Conservation (phyloP, 805 yeast species). For the Hyphopichia homilentoma region DNA sequence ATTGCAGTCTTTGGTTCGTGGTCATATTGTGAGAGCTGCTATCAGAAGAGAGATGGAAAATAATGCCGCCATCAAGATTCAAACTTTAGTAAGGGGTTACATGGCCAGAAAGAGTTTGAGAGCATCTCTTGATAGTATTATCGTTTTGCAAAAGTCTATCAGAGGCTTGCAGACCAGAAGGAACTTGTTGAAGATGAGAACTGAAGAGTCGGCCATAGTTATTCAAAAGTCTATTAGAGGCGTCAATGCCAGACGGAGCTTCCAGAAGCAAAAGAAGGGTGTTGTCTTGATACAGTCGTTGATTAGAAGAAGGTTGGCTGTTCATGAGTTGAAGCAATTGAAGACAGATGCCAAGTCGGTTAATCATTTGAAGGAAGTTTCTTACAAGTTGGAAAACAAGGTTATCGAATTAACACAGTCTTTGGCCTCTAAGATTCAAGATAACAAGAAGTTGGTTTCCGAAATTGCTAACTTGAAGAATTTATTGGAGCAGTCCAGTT, state of each 20-base stretch:
- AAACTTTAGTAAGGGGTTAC: slow-evolving; percentile 59
- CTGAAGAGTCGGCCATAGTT: slow-evolving; percentile 59
- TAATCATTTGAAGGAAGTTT: slow-evolving; percentile 83
- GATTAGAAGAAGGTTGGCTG: slow-evolving; percentile 74
- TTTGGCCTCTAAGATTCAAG: slow-evolving; percentile 73
- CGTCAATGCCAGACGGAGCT: slow-evolving; percentile 53
- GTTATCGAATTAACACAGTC: slow-evolving; percentile 93
- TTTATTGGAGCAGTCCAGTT: slow-evolving; percentile 50
- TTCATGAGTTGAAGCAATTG: slow-evolving; percentile 55
- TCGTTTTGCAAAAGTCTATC: slow-evolving; percentile 43
- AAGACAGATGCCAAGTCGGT: slow-evolving; percentile 91
- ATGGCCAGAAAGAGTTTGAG: slow-evolving; percentile 40
- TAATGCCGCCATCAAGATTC: slow-evolving; percentile 66
- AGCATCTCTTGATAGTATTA: slow-evolving; percentile 33
- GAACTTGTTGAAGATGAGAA: slow-evolving; percentile 45
- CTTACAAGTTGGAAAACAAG: slow-evolving; percentile 91
- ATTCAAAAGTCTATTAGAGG: slow-evolving; percentile 79
- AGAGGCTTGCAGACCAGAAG: slow-evolving; percentile 56
- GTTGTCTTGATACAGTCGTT: slow-evolving; percentile 73
- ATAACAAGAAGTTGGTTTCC: slow-evolving; percentile 65
- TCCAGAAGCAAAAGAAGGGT: slow-evolving; percentile 44
- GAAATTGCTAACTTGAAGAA: slow-evolving; percentile 50
- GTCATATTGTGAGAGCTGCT: slow-evolving; percentile 52
- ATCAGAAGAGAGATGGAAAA: slow-evolving; percentile 53
- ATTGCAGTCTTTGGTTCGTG: slow-evolving; percentile 64